phyloP scores from a whole-genome alignment of 805 yeast genomes.

The Pichia eremophila region DNA sequence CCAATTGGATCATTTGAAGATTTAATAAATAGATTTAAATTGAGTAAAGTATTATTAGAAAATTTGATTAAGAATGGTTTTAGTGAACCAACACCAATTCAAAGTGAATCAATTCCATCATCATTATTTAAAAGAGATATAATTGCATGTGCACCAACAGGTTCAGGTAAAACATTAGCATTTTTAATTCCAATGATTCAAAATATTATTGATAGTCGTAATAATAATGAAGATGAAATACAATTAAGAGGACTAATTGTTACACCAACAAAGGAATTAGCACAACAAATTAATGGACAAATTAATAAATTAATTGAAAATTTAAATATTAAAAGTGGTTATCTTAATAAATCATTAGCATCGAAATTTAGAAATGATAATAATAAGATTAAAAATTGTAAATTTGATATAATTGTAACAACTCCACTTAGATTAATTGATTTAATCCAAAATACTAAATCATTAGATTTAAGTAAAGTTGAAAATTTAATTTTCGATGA shows the following conservation, averaged over 20 bases:
- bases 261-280: conserved; percentile 92
- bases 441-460: conserved; percentile 46
- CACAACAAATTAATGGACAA: conserved; percentile 73
- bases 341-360: conserved; percentile 64
- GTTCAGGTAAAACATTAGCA: conserved; percentile 94
- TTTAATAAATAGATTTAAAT: conserved; percentile 54
- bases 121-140: conserved; percentile 63
- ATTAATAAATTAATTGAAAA: conserved; percentile 50
- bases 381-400: conserved; percentile 41
- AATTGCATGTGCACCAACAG: conserved; percentile 95
- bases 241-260: conserved; percentile 71
- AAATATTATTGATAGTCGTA: conserved; percentile 26
- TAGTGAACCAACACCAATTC: conserved; percentile 86
- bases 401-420: conserved; percentile 72
- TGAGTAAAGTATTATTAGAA: conserved; percentile 47
- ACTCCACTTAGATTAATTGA: conserved; percentile 89
- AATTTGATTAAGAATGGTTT: conserved; percentile 66
- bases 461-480: conserved; percentile 54
- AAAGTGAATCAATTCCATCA: conserved; percentile 80
- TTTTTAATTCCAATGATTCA: conserved; percentile 78
- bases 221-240: conserved; percentile 35
- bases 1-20: conserved; percentile 90
- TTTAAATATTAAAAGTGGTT: conserved; percentile 47
- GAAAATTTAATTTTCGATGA: conserved; percentile 82
- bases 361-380: conserved; percentile 41